Conservation (phyloP, 176 grass and related monocot genomes). For the Triticum monococcum region DNA sequence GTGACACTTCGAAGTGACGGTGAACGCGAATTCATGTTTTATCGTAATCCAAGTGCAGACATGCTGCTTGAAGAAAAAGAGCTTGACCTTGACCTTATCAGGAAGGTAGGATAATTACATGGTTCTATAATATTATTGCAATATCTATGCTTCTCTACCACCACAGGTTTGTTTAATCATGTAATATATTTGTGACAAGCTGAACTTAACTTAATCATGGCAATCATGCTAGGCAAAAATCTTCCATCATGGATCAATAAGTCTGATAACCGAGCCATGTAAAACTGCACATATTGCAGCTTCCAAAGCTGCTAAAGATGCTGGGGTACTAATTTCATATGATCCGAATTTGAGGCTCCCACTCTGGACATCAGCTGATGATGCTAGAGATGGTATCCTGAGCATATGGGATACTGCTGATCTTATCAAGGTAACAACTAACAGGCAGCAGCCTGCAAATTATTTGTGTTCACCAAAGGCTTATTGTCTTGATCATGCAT, state of each 20-base stretch:
- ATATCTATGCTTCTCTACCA: background rate
- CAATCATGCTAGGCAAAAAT: conserved; percentile 71
- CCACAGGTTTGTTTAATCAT: conserved; percentile 15
- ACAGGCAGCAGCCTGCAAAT: background rate
- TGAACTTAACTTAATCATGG: conserved; percentile 33
- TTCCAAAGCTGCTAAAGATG: conserved; percentile 83
- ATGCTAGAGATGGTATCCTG: conserved; percentile 90
- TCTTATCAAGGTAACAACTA: conserved; percentile 78
- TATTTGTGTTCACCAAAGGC: conserved; percentile 4
- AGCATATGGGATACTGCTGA: conserved; percentile 91
- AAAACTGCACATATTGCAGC: conserved; percentile 88
- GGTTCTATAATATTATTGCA: background rate
- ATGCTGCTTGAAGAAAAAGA: conserved; percentile 96
- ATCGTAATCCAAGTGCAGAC: conserved; percentile 98
- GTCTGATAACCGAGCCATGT: conserved; percentile 97
- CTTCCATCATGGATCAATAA: conserved; percentile 95
- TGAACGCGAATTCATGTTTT: conserved; percentile 99
- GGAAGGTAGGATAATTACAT: conserved; percentile 55
- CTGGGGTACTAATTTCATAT: conserved; percentile 90
- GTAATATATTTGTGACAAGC: conserved; percentile 7
- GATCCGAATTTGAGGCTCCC: conserved; percentile 95
- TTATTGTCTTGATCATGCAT: conserved; percentile 28
- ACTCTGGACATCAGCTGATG: conserved; percentile 82
- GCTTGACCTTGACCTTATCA: conserved; percentile 87
- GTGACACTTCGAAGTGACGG: conserved; percentile 85